These are phyloP conservation scores for Trifolium dubium DNA, from an alignment of 306 rosid genomes.

Conservation along the genomic window DNA sequence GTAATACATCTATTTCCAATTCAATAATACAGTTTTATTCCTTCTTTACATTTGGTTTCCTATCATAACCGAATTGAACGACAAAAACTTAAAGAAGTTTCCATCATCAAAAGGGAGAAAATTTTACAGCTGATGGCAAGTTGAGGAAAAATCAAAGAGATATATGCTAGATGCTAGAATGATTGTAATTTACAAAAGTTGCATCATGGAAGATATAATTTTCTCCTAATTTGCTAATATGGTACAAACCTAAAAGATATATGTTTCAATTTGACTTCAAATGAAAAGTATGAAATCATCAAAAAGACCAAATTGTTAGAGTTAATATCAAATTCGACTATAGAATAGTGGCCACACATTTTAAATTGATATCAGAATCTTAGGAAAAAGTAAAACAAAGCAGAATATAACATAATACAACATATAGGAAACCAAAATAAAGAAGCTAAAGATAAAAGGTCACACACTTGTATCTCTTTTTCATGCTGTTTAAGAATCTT, in stretches of 20 bases:
- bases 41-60: too few relatives aligned
- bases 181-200: not conserved
- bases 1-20: too few relatives aligned
- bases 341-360: not conserved
- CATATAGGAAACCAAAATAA: not conserved
- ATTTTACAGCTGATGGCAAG: not conserved
- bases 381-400: not conserved
- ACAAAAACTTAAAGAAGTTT: not conserved
- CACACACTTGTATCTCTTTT: slow-evolving; percentile 70
- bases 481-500: slow-evolving; percentile 82
- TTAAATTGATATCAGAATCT: not conserved
- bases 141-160: not conserved
- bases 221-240: not conserved
- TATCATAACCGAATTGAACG: not conserved
- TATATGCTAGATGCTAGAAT: not conserved
- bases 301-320: not conserved
- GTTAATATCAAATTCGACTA: not conserved
- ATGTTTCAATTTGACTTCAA: not conserved
- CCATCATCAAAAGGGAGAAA: not conserved
- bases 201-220: not conserved
- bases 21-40: too few relatives aligned
- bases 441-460: not conserved
- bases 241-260: not conserved
- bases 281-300: not conserved
- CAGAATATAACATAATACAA: not conserved